These are phyloP conservation scores for Geotrichum siamense DNA, from an alignment of 1,139 yeast genomes.

Conservation along the genomic window DNA sequence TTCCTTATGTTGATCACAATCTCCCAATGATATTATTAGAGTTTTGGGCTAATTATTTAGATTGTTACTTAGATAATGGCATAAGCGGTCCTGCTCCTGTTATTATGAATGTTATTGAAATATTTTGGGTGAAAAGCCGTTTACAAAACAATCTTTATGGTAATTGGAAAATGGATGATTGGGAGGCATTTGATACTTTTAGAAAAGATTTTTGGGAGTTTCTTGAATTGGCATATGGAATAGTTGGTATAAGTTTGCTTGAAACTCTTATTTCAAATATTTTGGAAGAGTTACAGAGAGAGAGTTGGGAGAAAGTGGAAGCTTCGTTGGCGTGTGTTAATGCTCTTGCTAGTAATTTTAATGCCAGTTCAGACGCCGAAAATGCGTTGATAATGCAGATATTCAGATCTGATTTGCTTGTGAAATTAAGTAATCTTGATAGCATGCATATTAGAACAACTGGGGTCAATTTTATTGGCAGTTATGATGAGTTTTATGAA, in stretches of 20 bases:
- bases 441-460: constrained; percentile 31
- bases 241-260: constrained; percentile 53
- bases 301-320: constrained; percentile 49
- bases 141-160: constrained; percentile 31
- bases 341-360: constrained; percentile 39
- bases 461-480: constrained; percentile 34
- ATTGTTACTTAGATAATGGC: constrained; percentile 44
- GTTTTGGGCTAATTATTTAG: constrained; percentile 76
- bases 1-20: constrained; percentile 59
- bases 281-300: constrained; percentile 22
- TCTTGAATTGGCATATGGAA: constrained; percentile 59
- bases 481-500: constrained; percentile 33
- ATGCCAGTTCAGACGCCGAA: constrained; percentile 4
- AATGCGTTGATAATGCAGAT: constrained; percentile 7
- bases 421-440: constrained; percentile 26
- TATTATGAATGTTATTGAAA: constrained; percentile 43
- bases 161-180: constrained; percentile 29
- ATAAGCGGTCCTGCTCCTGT: constrained; percentile 30
- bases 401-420: constrained; percentile 29
- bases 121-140: constrained; percentile 59
- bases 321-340: constrained; percentile 59
- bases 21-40: constrained; percentile 61
- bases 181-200: constrained; percentile 56
- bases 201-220: constrained; percentile 71
- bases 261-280: constrained; percentile 45